Evolutionary conservation across 345 rosid genomes (phyloP).

Genomic region (Salix brachista): DNA sequence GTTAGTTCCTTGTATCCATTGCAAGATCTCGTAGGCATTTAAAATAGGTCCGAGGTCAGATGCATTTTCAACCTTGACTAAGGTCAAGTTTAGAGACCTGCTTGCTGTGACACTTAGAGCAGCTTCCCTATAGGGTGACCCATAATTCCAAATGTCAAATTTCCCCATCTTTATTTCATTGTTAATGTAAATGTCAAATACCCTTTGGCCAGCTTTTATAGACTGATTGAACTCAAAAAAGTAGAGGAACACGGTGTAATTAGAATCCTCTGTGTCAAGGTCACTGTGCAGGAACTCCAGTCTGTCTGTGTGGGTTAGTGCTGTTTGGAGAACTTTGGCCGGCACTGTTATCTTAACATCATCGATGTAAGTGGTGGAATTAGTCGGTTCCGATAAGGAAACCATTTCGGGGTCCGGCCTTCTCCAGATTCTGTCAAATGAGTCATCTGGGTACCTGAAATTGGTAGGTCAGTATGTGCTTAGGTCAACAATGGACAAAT

Average conservation of each 20-base stretch:
- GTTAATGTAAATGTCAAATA: conserved; percentile 48
- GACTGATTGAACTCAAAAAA: conserved; percentile 48
- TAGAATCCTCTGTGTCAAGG: conserved; percentile 25
- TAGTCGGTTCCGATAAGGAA: conserved; percentile 4
- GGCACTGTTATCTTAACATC: conserved; percentile 32
- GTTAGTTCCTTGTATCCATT: conserved; percentile 32
- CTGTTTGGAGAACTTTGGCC: conserved; percentile 44
- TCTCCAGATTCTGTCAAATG: conserved; percentile 56
- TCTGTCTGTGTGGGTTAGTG: conserved; percentile 25
- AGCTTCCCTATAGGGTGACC: conserved; percentile 37
- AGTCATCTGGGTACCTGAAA: conserved; percentile 53
- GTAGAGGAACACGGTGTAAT: conserved; percentile 56
- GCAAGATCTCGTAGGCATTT: conserved; percentile 63
- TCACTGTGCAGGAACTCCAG: conserved; percentile 35
- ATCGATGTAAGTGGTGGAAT: conserved; percentile 1
- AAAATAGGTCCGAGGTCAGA: conserved; percentile 52
- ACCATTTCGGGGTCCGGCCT: conserved; percentile 10
- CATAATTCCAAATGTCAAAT: conserved; percentile 40
- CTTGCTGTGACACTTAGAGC: conserved; percentile 33
- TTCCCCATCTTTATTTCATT: conserved; percentile 15
- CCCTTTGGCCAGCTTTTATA: conserved; percentile 40
- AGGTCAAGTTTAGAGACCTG: conserved; percentile 49
- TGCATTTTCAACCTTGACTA: conserved; percentile 38
- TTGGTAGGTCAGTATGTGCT: conserved; percentile 6
- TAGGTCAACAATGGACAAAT: neutral